A percentile compares a stretch with the other conserved stretches of the same genome.
These are phyloP conservation scores for Septoria linicola DNA, from an alignment of 2,329 filamentous ascomycete species.

Conservation along the genomic window DNA sequence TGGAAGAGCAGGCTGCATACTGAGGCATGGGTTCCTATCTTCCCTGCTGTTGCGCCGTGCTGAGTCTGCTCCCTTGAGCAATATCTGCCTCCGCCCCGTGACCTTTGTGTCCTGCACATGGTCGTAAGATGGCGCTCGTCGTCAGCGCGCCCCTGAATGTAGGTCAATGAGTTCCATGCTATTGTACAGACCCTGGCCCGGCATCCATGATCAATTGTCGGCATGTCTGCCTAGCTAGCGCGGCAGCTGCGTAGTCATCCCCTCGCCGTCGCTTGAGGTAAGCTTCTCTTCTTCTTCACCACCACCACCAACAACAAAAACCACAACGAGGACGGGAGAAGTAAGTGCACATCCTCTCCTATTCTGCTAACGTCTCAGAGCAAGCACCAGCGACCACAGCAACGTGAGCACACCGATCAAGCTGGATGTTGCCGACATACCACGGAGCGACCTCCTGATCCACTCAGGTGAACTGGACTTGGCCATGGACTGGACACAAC, in stretches of 20 bases:
- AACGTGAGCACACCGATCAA: not conserved
- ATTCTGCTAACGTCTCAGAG: not conserved
- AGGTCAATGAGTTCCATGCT: not conserved
- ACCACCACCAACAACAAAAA: too few species aligned
- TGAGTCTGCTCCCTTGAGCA: too few species aligned
- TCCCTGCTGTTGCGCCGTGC: too few species aligned
- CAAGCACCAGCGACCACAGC: constrained; percentile 12
- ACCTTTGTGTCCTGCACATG: too few species aligned
- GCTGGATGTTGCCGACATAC: not conserved
- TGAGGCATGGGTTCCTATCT: too few species aligned
- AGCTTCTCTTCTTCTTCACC: not conserved
- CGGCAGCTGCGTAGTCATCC: not conserved
- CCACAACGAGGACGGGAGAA: not conserved
- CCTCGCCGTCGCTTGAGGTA: not conserved
- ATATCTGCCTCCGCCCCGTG: too few species aligned
- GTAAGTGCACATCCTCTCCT: not conserved
- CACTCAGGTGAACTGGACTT: not conserved
- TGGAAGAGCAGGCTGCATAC: too few species aligned
- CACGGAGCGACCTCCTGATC: not conserved
- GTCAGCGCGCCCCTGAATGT: not conserved
- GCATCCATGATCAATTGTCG: not conserved
- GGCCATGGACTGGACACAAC: too few species aligned
- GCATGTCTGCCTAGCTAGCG: not conserved
- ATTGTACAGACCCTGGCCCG: not conserved
- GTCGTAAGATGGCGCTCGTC: too few species aligned